phyloP scores from a whole-genome alignment of 2,329 filamentous ascomycete genomes.

The Aspergillus unguis region DNA sequence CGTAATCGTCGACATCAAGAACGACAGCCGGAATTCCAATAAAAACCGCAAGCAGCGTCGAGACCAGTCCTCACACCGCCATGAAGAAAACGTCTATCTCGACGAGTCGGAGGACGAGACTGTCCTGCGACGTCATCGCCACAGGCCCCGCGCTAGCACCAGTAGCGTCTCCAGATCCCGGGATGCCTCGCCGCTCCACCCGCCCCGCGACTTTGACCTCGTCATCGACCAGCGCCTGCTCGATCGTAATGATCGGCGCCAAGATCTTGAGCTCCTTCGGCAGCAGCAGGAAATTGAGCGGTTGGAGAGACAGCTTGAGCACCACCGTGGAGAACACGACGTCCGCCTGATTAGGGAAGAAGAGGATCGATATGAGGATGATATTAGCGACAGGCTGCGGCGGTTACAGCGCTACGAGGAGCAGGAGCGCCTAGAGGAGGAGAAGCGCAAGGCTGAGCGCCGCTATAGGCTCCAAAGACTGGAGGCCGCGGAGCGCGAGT shows the following conservation, averaged over 20 bases:
- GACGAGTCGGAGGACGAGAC: conserved; percentile 25
- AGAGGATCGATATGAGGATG: conserved; percentile 44
- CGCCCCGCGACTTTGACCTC: conserved; percentile 33
- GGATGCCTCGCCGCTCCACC: conserved; percentile 22
- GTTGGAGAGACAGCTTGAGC: conserved; percentile 33
- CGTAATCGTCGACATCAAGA: conserved; percentile 37
- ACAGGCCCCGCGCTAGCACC: conserved; percentile 19
- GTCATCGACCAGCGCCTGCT: conserved; percentile 34
- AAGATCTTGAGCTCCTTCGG: conserved; percentile 34
- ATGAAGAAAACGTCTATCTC: conserved; percentile 21
- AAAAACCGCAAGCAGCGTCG: conserved; percentile 24
- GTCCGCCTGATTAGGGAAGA: conserved; percentile 33
- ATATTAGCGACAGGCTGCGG: conserved; percentile 38
- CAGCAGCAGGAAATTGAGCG: conserved; percentile 37
- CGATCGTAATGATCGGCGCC: conserved; percentile 32
- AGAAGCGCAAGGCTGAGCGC: conserved; percentile 20
- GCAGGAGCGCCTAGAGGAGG: conserved; percentile 38
- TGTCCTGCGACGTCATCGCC: conserved; percentile 14
- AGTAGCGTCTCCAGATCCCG: conserved; percentile 26
- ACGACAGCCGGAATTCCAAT: conserved; percentile 28
- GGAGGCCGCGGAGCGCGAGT: conserved; percentile 16
- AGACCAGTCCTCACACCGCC: conserved; percentile 4
- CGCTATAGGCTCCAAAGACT: conserved; percentile 6
- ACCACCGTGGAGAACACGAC: conserved; percentile 21
- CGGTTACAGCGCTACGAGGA: conserved; percentile 36